Conservation (phyloP, 257 asterid genomes). For the Coffea canephora region DNA sequence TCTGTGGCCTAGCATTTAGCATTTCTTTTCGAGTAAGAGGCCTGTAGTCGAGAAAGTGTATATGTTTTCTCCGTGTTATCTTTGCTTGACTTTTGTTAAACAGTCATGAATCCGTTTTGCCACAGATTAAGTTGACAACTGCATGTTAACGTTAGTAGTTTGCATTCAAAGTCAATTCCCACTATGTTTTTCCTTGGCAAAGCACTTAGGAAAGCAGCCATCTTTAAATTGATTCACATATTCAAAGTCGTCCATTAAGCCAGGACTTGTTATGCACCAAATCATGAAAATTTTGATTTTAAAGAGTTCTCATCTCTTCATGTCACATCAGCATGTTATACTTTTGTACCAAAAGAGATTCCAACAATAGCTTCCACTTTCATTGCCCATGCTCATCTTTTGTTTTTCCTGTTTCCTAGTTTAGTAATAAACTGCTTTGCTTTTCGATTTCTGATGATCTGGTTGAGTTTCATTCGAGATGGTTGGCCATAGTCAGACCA, state of each 20-base stretch:
- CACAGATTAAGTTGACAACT: conserved; percentile 10
- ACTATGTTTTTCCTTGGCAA: conserved; percentile 5
- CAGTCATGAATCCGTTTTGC: neutral
- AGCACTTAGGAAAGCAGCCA: conserved; percentile 2
- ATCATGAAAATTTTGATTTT: conserved; percentile 18
- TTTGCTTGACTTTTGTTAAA: neutral
- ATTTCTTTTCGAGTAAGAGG: neutral
- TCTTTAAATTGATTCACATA: neutral
- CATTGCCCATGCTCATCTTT: neutral
- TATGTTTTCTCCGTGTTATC: neutral
- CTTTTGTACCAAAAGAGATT: conserved; percentile 11
- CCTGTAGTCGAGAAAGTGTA: neutral
- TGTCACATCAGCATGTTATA: conserved; percentile 12
- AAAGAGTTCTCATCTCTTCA: conserved; percentile 1
- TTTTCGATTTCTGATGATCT: neutral
- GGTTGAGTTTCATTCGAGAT: conserved; percentile 5
- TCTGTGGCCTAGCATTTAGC: neutral
- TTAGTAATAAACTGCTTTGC: neutral
- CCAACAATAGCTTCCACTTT: conserved; percentile 2
- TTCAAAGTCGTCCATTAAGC: conserved; percentile 22
- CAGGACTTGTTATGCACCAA: conserved; percentile 5
- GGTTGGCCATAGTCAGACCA: neutral
- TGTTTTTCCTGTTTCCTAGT: neutral
- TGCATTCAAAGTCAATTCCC: conserved; percentile 21
- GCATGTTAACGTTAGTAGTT: conserved; percentile 15